phyloP scores from a whole-genome alignment of 441 rosid genomes.

The Jatropha podagrica region DNA sequence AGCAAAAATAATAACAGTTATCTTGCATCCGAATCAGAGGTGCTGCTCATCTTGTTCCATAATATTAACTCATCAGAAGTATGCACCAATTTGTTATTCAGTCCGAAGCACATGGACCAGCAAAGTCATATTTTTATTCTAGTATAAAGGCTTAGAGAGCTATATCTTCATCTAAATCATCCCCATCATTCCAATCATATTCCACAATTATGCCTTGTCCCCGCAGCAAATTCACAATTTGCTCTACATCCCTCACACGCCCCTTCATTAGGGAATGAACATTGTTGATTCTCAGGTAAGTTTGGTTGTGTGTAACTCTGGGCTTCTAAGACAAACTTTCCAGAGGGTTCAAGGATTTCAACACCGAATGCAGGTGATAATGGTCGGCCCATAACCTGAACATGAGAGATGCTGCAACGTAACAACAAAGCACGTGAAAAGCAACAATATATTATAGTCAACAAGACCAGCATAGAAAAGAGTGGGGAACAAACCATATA shows the following conservation, averaged over 20 bases:
- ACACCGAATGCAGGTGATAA: conserved; percentile 44
- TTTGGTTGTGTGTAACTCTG: conserved; percentile 37
- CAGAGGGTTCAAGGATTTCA: conserved; percentile 40
- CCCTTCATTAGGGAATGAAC: conserved; percentile 19
- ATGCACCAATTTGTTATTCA: not conserved
- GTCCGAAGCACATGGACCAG: not conserved
- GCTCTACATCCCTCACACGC: conserved; percentile 43
- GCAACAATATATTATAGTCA: not conserved
- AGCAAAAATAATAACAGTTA: too few species aligned
- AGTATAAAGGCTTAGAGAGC: conserved; percentile 9
- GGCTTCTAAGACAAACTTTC: conserved; percentile 47
- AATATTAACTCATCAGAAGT: not conserved
- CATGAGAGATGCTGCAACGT: conserved; percentile 59
- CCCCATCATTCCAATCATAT: conserved; percentile 40
- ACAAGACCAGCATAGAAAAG: conserved; percentile 13
- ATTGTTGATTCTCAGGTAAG: conserved; percentile 17
- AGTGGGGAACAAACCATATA: conserved; percentile 57
- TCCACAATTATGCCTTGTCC: conserved; percentile 41
- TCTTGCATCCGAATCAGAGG: too few species aligned
- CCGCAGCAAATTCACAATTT: conserved; percentile 42
- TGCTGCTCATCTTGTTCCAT: too few species aligned
- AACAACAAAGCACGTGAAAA: conserved; percentile 3
- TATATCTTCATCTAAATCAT: conserved; percentile 44
- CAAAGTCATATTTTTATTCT: not conserved
- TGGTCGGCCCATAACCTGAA: conserved; percentile 60